Evolutionary conservation across 352 stramenopile species (phyloP), one percentile per base, ranked within the genome.

Genomic region (Saprolegnia parasitica): DNA sequence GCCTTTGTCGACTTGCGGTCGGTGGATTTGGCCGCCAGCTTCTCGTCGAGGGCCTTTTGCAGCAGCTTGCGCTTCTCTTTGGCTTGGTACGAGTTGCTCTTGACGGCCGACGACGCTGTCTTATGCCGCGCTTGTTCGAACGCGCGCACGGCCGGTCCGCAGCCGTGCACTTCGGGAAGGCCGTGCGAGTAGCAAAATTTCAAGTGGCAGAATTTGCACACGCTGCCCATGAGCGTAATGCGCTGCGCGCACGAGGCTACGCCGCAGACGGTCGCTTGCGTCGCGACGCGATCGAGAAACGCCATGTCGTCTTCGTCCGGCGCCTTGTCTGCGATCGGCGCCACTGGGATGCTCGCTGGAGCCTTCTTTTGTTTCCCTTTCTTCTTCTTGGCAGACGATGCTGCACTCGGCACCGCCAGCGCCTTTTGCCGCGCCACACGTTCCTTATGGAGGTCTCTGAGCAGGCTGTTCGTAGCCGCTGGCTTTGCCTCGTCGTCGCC

Each of bases 141-240:
- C 35, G 78, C 68, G 5, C 86, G 79, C 24, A 89, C 82, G 9
- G 82, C 86, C 45, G 85, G 73, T 9, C 81, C 82, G 57, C 88
- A 96, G 47, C 88, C 88, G 68, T 96, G 88, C 0, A 87, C 74
- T 65, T 96, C 86, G 0, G 86, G 80, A 47, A 84, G 71, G 1
- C 77, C 80, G 70, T 96, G 88, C 55, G 82, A 74, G 61, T 86
- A 92, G 76, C 87, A 96, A 58, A 92, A 94, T 71, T 90, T 90
- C 61, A 93, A 78, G 26, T 92, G 91, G 80, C 87, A 96, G 62
- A 87, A 92, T 49, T 78, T 79, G 67, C 86, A 96, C 37, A 91
- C 74, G n/a, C 74, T 83, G 20, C 86, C 84, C 47, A 90, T 70
- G 74, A 86, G 79, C 4, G 67, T 71, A 1, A 75, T 80, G 61